Base-by-base conservation (phyloP, 352 stramenopile genomes). In the Phytophthora sojae region DNA sequence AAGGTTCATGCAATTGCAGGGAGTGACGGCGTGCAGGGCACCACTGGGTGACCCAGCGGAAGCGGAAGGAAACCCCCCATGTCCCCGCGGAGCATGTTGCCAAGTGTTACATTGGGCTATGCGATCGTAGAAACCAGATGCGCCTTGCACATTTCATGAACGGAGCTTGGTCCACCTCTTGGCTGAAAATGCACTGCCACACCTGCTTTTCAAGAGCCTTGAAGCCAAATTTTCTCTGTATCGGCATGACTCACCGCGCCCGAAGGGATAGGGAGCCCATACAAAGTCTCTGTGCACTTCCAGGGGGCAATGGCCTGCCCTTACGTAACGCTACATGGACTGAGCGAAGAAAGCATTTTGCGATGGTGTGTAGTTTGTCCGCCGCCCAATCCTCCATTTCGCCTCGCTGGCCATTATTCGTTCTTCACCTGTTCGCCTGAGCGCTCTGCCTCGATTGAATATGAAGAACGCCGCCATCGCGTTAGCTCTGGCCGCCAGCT, bases 331-430 rank as follows among this genome's bases (percentile, higher is more conserved):
- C 47, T 64, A 30, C 60, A 73, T 69, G 61, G 66, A 68, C 35
- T 47, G 65, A 69, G 63, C 66, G 29, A 51, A 61, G 60, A 69
- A 69, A 61, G 35, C 30, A 50, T 52, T 72, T 73, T 73, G 66
- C 44, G 66, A 73, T 73, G 66, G 66, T 60, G 52, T 73, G 66
- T 64, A 45, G 66, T 64, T 66, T 25, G 49, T 67, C 25, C 32
- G 59, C 59, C 52, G n/a, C 58, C 59, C 52, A 64, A 47, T 57
- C 26, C 57, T 73, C 58, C 17, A 50, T 59, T 64, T 51, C 53
- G 64, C 29, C 26, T 3, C 54, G 6, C 32, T 42, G 49, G 35
- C n/a, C 59, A 66, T 59, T 59, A 51, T 57, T 23, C 58, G 30
- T 73, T 74, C 56, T 30, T 65, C 47, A 32, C 25, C 63, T 61